Evolutionary conservation across 352 stramenopile species (phyloP).

Genomic region (Pythium diclinum): DNA sequence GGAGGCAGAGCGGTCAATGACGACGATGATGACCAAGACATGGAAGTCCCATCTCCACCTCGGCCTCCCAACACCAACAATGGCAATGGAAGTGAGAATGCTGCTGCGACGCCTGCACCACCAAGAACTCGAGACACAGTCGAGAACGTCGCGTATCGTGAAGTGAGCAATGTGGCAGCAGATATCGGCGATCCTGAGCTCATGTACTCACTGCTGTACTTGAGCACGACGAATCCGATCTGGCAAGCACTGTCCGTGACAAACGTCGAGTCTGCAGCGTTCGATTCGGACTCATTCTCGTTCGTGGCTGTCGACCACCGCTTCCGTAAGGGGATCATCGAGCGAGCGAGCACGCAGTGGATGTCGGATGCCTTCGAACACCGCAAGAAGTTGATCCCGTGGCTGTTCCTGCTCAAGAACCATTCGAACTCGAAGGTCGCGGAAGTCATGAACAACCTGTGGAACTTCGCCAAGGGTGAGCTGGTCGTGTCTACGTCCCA

Average conservation of each 20-base stretch:
- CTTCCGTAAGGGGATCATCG: constrained; percentile 49
- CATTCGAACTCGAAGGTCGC: constrained; percentile 68
- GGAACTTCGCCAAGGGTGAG: constrained; percentile 56
- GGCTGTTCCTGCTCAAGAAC: constrained; percentile 75
- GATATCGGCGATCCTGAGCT: constrained; percentile 76
- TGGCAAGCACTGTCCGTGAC: constrained; percentile 30
- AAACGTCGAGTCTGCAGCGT: background rate
- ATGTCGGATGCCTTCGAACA: constrained; percentile 47
- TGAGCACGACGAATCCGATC: constrained; percentile 73
- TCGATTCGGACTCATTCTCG: constrained; percentile 30
- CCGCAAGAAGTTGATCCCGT: constrained; percentile 59
- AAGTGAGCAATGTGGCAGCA: constrained; percentile 80
- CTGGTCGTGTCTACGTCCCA: constrained; percentile 27
- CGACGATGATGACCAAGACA: constrained; percentile 29
- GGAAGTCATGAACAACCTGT: constrained; percentile 63
- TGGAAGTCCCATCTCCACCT: background rate
- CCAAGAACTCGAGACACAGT: constrained; percentile 28
- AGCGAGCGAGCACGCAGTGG: constrained; percentile 57
- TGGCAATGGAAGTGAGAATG: background rate
- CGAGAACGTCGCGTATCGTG: constrained; percentile 78
- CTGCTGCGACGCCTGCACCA: background rate
- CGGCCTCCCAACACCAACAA: background rate
- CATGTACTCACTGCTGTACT: constrained; percentile 79
- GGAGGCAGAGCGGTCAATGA: background rate
- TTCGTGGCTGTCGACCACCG: constrained; percentile 41